A percentile compares a stretch with the other conserved stretches of the same genome.
phyloP scores from a whole-genome alignment of 148 eudicot species.

The Beta vulgaris region DNA sequence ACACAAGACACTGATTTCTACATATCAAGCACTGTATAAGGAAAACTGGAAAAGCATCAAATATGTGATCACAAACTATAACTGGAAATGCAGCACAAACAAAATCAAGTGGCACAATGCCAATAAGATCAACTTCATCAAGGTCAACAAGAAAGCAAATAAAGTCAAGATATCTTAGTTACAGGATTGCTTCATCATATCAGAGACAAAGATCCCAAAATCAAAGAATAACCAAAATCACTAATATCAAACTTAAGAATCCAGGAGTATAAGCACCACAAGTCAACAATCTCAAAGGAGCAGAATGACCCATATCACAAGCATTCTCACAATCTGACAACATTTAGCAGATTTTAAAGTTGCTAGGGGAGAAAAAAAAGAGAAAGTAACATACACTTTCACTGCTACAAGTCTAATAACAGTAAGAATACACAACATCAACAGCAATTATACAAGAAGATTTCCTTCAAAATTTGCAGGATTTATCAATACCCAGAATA shows the following conservation, averaged over 20 bases:
- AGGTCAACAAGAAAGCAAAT: background rate
- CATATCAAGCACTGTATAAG: background rate
- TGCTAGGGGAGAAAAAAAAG: too few relatives aligned
- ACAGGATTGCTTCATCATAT: background rate
- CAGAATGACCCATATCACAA: background rate
- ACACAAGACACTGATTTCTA: background rate
- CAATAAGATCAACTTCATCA: background rate
- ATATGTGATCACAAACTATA: background rate
- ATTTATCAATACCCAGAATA: background rate
- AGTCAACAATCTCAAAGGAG: background rate
- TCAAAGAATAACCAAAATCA: background rate
- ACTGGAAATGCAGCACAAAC: background rate
- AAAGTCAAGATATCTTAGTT: background rate
- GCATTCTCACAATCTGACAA: constrained; percentile 11
- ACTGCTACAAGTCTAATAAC: too few relatives aligned
- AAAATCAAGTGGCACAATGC: background rate
- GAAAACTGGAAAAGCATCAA: background rate
- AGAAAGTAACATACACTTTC: too few relatives aligned
- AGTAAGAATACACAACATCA: background rate
- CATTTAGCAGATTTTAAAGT: background rate
- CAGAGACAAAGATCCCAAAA: background rate
- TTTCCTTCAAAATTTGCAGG: background rate
- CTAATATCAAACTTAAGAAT: background rate
- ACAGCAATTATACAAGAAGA: background rate
- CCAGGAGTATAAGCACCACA: background rate